These are phyloP conservation scores for Phytophthora crassamura DNA, from an alignment of 352 stramenopile genomes.

Conservation along the genomic window DNA sequence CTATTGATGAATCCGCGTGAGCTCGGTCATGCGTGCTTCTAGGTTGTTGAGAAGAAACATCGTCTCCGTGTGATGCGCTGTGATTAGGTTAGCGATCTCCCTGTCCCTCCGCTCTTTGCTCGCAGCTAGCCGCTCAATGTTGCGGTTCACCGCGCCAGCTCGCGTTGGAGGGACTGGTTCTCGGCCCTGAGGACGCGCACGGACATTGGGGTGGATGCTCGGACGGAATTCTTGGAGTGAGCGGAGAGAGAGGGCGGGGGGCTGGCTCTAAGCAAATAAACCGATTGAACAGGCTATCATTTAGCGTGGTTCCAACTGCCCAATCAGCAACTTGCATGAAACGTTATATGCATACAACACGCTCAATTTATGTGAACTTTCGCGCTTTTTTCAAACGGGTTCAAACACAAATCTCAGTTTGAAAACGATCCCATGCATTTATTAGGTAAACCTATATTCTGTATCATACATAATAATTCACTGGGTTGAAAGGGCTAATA, in stretches of 20 bases:
- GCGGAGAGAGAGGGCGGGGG: neutral
- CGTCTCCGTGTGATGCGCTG: constrained; percentile 9
- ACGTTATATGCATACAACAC: constrained; percentile 5
- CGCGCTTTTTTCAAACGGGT: constrained; percentile 19
- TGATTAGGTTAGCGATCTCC: constrained; percentile 8
- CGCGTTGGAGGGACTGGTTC: constrained; percentile 5
- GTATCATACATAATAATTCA: constrained; percentile 23
- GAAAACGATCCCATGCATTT: constrained; percentile 10
- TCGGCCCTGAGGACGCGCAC: no score
- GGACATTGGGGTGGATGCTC: neutral
- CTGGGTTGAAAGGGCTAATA: constrained; percentile 20
- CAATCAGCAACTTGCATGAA: constrained; percentile 14
- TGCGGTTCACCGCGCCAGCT: constrained; percentile 3
- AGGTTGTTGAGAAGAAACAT: constrained; percentile 13
- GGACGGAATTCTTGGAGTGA: constrained; percentile 1
- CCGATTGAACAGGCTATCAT: constrained; percentile 9
- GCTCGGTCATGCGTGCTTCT: neutral
- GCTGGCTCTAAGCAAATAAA: constrained; percentile 13
- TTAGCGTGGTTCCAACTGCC: constrained; percentile 8
- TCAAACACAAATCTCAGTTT: constrained; percentile 13
- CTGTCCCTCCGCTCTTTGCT: constrained; percentile 13
- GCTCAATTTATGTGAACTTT: constrained; percentile 23
- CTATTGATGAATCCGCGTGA: constrained; percentile 5
- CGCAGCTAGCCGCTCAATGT: constrained; percentile 2
- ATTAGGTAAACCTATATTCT: constrained; percentile 14